Evolutionary conservation across 1,139 yeast species (phyloP).

Genomic region (Suhomyces anneliseae): DNA sequence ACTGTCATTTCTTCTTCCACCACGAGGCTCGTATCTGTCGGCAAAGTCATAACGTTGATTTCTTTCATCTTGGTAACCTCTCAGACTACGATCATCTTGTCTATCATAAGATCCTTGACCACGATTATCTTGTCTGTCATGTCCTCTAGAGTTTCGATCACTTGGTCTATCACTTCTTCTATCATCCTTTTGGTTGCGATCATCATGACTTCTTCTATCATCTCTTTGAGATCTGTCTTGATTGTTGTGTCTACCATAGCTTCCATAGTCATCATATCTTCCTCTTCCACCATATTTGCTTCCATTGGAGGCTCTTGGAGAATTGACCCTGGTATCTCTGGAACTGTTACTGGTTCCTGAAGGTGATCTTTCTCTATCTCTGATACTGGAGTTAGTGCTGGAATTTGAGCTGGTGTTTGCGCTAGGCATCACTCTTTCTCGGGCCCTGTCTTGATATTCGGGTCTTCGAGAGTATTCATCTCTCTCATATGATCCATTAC

Average conservation of each 20-base stretch:
- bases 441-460: slow-evolving; percentile 11
- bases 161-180: not conserved
- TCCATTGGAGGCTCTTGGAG: not conserved
- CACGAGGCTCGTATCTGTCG: not conserved
- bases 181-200: not conserved
- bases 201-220: not conserved
- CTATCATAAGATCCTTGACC: not conserved
- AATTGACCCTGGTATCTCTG: slow-evolving; percentile 3
- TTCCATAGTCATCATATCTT: not conserved
- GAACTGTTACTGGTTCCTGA: not conserved
- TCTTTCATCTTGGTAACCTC: not conserved
- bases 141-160: no score
- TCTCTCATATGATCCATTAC: slow-evolving; percentile 1
- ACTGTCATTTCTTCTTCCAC: not conserved
- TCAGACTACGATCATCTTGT: not conserved
- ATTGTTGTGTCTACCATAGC: not conserved
- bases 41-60: not conserved
- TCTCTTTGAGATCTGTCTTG: not conserved
- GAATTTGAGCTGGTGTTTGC: slow-evolving; percentile 3
- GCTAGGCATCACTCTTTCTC: slow-evolving; percentile 11
- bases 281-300: not conserved
- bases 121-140: not conserved
- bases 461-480: slow-evolving; percentile 8
- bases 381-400: not conserved
- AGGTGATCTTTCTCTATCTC: slow-evolving; percentile 8